These are phyloP conservation scores for Excoecaria cochinchinensis DNA, from an alignment of 345 rosid genomes.

Conservation along the genomic window DNA sequence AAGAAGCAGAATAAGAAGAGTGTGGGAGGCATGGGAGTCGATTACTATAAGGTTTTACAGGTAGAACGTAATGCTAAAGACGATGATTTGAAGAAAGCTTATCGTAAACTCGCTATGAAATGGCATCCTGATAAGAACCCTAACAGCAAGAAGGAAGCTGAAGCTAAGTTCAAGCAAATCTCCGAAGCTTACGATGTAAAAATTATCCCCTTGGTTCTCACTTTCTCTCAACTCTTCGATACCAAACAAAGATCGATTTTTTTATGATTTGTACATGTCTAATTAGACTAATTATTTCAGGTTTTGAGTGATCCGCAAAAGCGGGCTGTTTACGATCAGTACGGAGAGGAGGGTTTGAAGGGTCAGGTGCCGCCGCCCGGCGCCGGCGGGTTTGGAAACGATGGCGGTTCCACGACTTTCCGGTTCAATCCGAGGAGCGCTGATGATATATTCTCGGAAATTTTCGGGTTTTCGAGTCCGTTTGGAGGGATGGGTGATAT, in stretches of 20 bases:
- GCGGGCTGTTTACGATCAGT: conserved; percentile 79
- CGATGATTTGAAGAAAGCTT: conserved; percentile 85
- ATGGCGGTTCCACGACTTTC: conserved; percentile 48
- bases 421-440: conserved; percentile 77
- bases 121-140: conserved; percentile 97
- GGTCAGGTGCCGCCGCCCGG: conserved; percentile 82
- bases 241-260: background rate
- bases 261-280: background rate
- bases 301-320: conserved; percentile 82
- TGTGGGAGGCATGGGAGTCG: conserved; percentile 56
- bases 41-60: conserved; percentile 72
- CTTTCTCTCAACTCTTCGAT: background rate
- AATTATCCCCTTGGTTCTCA: background rate
- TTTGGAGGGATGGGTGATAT: conserved; percentile 58
- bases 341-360: conserved; percentile 82
- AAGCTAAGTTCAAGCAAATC: conserved; percentile 88
- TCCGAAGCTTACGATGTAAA: conserved; percentile 90
- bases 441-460: conserved; percentile 80
- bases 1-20: background rate
- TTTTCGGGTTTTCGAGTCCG: conserved; percentile 71
- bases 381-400: conserved; percentile 48
- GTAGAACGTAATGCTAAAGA: conserved; percentile 73
- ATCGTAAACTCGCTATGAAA: conserved; percentile 87
- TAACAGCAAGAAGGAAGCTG: conserved; percentile 76
- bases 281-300: conserved; percentile 25